Evolutionary conservation across 257 asterid species (phyloP).

Genomic region (Thymus mandschuricus): DNA sequence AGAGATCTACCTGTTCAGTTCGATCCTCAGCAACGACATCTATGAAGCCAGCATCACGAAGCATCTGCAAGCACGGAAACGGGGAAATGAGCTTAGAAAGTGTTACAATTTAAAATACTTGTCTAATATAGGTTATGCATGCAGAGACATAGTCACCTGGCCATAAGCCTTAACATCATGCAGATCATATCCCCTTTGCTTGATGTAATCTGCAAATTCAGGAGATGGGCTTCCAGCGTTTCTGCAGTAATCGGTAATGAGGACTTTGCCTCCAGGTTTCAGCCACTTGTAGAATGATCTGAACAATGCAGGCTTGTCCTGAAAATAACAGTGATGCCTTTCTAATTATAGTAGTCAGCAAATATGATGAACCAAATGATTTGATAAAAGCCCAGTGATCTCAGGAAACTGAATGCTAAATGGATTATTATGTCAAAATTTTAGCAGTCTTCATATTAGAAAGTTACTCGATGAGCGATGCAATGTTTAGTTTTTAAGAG

Average conservation of each 20-base stretch:
- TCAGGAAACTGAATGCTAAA: too few species aligned
- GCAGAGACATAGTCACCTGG: conserved; percentile 49
- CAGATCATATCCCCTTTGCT: conserved; percentile 90
- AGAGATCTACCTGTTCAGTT: conserved; percentile 57
- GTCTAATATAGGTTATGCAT: background rate
- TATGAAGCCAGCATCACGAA: conserved; percentile 80
- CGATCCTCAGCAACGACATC: conserved; percentile 93
- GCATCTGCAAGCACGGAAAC: conserved; percentile 62
- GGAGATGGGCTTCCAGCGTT: conserved; percentile 73
- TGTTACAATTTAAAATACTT: background rate
- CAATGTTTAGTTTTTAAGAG: too few species aligned
- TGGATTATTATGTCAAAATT: too few species aligned
- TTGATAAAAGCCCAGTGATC: too few species aligned
- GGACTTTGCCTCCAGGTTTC: conserved; percentile 96
- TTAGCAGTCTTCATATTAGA: too few species aligned
- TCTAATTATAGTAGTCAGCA: background rate
- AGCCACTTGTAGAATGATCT: conserved; percentile 93
- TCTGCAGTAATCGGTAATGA: conserved; percentile 92
- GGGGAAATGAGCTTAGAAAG: too few species aligned
- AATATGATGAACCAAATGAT: background rate
- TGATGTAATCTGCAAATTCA: conserved; percentile 74
- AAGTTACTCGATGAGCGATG: too few species aligned
- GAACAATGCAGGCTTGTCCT: conserved; percentile 95
- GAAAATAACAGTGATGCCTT: conserved; percentile 26
- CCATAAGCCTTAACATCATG: conserved; percentile 84